Evolutionary conservation across 2,329 filamentous ascomycete species (phyloP).

Genomic region (Epichloe scottii): DNA sequence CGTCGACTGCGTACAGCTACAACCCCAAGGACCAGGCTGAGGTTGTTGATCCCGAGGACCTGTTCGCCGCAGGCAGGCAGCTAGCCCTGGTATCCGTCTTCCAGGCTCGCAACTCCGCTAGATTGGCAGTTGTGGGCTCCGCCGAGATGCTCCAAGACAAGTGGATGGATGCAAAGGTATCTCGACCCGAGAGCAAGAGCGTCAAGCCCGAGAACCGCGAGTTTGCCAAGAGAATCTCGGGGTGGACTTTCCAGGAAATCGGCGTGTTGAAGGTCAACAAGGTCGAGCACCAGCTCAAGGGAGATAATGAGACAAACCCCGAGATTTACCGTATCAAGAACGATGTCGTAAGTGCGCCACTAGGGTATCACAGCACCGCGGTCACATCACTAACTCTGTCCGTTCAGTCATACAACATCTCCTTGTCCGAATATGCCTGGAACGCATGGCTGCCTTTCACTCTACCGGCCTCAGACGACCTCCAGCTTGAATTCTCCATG

Average conservation of each 20-base stretch:
- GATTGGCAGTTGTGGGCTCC: constrained; percentile 74
- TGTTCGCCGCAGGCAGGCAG: constrained; percentile 75
- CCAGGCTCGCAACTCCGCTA: constrained; percentile 88
- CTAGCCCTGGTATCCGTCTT: constrained; percentile 72
- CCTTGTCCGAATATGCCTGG: constrained; percentile 72
- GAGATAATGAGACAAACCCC: constrained; percentile 58
- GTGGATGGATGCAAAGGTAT: constrained; percentile 77
- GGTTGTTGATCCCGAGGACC: constrained; percentile 54
- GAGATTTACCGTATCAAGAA: constrained; percentile 92
- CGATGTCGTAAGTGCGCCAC: constrained; percentile 64
- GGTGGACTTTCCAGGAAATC: constrained; percentile 92
- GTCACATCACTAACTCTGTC: neutral
- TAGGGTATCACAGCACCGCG: neutral
- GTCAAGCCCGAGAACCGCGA: constrained; percentile 65
- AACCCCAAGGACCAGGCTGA: constrained; percentile 77
- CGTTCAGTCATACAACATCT: constrained; percentile 67
- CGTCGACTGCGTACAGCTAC: constrained; percentile 81
- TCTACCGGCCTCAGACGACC: constrained; percentile 52
- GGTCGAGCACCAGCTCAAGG: constrained; percentile 60
- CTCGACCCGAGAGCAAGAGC: constrained; percentile 40
- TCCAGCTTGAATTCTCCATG: constrained; percentile 98
- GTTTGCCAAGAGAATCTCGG: constrained; percentile 74
- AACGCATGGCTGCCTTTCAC: constrained; percentile 65
- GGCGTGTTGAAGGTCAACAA: constrained; percentile 78
- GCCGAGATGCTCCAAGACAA: constrained; percentile 77